phyloP scores from a whole-genome alignment of 2,329 filamentous ascomycete species.

The Amauroascus verrucosus region DNA sequence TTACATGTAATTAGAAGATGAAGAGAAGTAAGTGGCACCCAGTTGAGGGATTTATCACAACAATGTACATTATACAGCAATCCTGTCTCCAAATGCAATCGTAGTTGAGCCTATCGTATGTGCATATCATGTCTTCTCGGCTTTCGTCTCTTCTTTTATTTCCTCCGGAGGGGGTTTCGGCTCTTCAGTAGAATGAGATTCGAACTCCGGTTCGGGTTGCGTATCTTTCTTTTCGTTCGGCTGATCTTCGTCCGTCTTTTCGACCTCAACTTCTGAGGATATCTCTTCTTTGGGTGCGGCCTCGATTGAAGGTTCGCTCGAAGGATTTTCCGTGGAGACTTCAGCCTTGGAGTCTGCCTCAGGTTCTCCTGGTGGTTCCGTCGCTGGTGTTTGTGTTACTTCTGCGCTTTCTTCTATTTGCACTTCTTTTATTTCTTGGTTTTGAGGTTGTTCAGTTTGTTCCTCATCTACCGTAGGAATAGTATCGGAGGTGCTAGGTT shows the following conservation, averaged over 20 bases:
- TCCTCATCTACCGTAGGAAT: conserved; percentile 18
- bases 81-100: not conserved
- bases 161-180: not conserved
- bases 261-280: not conserved
- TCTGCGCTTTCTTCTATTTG: not conserved
- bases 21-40: not conserved
- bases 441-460: conserved; percentile 18
- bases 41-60: not conserved
- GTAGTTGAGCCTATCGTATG: not conserved
- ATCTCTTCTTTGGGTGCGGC: not conserved
- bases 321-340: not conserved
- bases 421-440: not conserved
- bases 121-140: conserved; percentile 2
- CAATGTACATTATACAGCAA: not conserved
- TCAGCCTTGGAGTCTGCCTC: not conserved
- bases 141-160: not conserved
- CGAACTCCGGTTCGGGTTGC: not conserved
- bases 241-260: not conserved
- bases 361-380: not conserved
- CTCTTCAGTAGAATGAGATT: not conserved
- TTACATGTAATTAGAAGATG: not conserved
- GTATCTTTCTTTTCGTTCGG: not conserved
- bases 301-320: not conserved
- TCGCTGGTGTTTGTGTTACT: too few species aligned
- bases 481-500: not conserved